Conservation (phyloP, 164 flowering plant genomes). For the Aristolochia fimbriata region DNA sequence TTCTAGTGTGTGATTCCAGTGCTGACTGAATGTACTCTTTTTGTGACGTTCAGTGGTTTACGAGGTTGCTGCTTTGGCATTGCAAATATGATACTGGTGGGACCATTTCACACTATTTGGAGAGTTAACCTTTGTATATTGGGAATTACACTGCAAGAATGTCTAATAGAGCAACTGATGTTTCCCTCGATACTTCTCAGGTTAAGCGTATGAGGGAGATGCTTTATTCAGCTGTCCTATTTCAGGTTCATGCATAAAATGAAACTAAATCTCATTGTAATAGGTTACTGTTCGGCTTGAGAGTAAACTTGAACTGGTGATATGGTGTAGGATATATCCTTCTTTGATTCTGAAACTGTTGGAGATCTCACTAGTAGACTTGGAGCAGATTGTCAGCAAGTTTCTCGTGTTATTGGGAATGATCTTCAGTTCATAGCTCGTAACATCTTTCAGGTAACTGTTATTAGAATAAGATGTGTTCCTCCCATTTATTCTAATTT, state of each 20-base stretch:
- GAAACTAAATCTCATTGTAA: background rate
- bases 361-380: constrained; percentile 97
- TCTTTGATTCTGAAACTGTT: constrained; percentile 77
- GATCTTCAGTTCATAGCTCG: constrained; percentile 82
- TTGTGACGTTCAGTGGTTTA: constrained; percentile 57
- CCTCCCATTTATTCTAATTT: too few species aligned
- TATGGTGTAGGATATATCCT: constrained; percentile 70
- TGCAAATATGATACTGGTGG: constrained; percentile 92
- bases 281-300: background rate
- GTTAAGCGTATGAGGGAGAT: constrained; percentile 83
- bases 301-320: constrained; percentile 2
- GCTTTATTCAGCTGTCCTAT: constrained; percentile 66
- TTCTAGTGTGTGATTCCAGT: too few species aligned
- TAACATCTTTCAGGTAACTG: constrained; percentile 68
- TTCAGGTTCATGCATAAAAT: constrained; percentile 43
- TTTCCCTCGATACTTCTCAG: constrained; percentile 26
- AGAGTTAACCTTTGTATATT: too few species aligned
- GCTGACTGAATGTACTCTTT: background rate
- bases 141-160: too few species aligned
- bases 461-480: background rate
- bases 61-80: constrained; percentile 84
- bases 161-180: too few species aligned
- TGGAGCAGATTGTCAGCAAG: constrained; percentile 94
- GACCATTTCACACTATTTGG: constrained; percentile 9
- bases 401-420: constrained; percentile 89